Evolutionary conservation across 108 stramenopile genomes (phyloP).

Genomic region (Conticribra weissflogii): DNA sequence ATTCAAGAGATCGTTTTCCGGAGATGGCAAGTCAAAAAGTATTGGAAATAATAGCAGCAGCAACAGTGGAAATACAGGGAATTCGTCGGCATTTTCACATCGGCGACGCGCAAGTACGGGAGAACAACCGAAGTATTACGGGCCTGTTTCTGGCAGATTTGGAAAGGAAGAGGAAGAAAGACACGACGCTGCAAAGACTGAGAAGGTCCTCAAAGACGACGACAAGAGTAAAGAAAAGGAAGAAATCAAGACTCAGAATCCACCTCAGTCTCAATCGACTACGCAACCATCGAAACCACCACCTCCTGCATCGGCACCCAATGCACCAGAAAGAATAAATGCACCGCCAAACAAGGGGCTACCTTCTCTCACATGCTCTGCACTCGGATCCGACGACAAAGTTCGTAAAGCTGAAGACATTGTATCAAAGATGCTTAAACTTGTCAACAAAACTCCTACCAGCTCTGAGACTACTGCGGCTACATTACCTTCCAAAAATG

Average conservation of each 20-base stretch:
- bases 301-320: not conserved
- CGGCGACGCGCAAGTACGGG: too few relatives aligned
- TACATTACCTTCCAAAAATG: conserved; percentile 42
- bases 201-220: too few relatives aligned
- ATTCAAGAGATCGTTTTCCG: too few relatives aligned
- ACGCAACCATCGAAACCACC: not conserved
- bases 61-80: too few relatives aligned
- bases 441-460: conserved; percentile 18
- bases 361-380: conserved; percentile 36
- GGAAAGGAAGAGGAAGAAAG: too few relatives aligned
- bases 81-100: too few relatives aligned
- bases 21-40: too few relatives aligned
- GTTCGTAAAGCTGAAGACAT: conserved; percentile 44
- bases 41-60: too few relatives aligned
- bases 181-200: too few relatives aligned
- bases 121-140: too few relatives aligned
- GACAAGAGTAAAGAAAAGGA: not conserved
- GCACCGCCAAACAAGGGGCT: not conserved
- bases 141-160: too few relatives aligned
- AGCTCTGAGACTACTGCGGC: not conserved
- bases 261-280: too few relatives aligned
- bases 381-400: conserved; percentile 31
- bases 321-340: not conserved
- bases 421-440: conserved; percentile 30
- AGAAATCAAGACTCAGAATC: not conserved